Base-by-base conservation (phyloP, 1,139 yeast species). In the Zygosaccharomyces pseudobailii region DNA sequence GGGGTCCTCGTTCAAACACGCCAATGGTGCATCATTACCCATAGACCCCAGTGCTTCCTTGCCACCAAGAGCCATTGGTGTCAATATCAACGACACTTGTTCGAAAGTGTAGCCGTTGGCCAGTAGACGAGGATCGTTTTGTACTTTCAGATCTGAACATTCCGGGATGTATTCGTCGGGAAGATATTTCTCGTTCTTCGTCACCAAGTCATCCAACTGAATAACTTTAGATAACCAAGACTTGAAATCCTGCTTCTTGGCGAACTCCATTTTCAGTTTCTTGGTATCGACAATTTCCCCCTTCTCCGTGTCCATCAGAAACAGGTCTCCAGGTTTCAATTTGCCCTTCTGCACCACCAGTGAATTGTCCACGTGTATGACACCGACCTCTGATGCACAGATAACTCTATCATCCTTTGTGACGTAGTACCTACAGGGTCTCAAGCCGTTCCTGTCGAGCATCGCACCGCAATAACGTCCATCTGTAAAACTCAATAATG, bases 401-500 rank as follows among this genome's bases (percentile, higher is more conserved):
- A 92, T 89, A 78, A 92, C 90, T 62, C 95, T 80, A 70, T 90
- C 95, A 68, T 92, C 97, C 60, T 84, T 86, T 42, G 97, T 90
- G 57, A 92, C 84, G 68, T 92, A 92, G 75, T 87, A 92, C 69
- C 98, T 88, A 74, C 98, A 92, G 40, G 98, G 98, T 73, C 98
- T 85, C 63, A 92, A 79, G 57, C 98, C 98, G 67, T 92, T 92
- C 73, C 98, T 82, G 71, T 92, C 98, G 59, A 92, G 78, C 68
- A 90, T 90, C 45, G 98, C 98, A 73, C 98, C 98, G 72, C 97
- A 88, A 76, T 87, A 92, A 63, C 97, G 80, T 56, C 96, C 97
- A 69, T 92, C 97, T 32, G 97, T 94, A 70, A 92, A 92, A 31
- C 96, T 89, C 74, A 92, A 87, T 60, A 92, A 75, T 36, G 97